These are phyloP conservation scores for Niebla homalea DNA, from an alignment of 495 filamentous ascomycete species.

Conservation along the genomic window DNA sequence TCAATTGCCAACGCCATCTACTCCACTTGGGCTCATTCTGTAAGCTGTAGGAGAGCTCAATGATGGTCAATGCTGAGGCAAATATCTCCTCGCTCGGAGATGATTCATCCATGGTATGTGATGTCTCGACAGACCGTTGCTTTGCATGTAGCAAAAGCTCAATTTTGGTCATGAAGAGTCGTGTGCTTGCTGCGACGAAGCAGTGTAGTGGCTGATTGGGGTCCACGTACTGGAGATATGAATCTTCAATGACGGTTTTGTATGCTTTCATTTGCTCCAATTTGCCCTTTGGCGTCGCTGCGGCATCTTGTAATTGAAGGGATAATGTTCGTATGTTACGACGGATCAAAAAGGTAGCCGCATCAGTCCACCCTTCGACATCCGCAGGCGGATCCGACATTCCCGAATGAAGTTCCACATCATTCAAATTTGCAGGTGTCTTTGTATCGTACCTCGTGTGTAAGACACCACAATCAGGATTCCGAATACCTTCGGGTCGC, in stretches of 20 bases:
- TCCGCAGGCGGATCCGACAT: constrained; percentile 47
- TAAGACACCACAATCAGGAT: constrained; percentile 60
- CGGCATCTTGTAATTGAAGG: not conserved
- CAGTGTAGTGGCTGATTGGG: constrained; percentile 1
- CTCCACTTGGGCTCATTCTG: constrained; percentile 7
- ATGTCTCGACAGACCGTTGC: not conserved
- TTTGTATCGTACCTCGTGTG: constrained; percentile 60
- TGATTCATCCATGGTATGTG: not conserved
- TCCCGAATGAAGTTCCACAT: constrained; percentile 57
- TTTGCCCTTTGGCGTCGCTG: not conserved
- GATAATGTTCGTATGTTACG: constrained; percentile 38
- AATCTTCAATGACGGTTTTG: not conserved
- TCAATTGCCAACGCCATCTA: constrained; percentile 6
- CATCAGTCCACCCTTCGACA: constrained; percentile 53
- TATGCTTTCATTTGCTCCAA: not conserved
- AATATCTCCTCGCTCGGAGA: constrained; percentile 3
- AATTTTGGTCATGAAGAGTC: constrained; percentile 1
- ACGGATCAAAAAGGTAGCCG: constrained; percentile 64
- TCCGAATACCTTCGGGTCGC: constrained; percentile 70
- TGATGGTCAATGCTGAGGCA: constrained; percentile 2
- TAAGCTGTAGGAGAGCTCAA: not conserved
- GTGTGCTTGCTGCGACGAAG: constrained; percentile 5
- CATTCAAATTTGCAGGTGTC: constrained; percentile 65
- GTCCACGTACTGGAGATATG: not conserved
- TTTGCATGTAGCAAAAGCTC: constrained; percentile 1